Evolutionary conservation across 164 flowering plant genomes (phyloP).

Genomic region (Berberis thunbergii): DNA sequence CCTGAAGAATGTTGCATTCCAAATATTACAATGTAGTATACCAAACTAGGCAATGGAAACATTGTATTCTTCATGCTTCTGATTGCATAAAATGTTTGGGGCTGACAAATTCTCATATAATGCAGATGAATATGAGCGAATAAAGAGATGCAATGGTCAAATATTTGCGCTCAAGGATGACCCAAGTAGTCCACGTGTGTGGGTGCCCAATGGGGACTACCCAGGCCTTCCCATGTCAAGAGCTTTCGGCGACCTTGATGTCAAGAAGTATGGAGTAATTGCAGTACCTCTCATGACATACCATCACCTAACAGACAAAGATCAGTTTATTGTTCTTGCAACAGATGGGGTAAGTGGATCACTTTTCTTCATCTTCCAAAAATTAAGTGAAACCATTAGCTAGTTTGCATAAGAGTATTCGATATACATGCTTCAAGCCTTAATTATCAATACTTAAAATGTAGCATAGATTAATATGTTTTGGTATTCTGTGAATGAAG

Average conservation of each 20-base stretch:
- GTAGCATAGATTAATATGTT: neutral
- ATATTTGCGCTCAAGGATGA: slow-evolving; percentile 49
- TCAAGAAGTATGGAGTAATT: slow-evolving; percentile 1
- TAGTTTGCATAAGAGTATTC: neutral
- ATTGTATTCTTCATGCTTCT: too few species aligned
- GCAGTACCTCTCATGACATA: neutral
- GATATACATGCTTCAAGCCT: neutral
- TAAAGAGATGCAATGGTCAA: slow-evolving; percentile 55
- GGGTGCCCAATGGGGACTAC: slow-evolving; percentile 56
- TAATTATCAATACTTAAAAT: neutral
- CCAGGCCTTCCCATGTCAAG: slow-evolving; percentile 75
- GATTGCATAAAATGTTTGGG: too few species aligned
- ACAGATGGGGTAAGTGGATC: neutral
- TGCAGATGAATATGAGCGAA: slow-evolving; percentile 76
- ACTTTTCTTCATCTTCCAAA: neutral
- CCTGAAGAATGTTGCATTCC: too few species aligned
- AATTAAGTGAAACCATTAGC: too few species aligned
- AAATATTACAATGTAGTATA: too few species aligned
- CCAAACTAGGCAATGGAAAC: too few species aligned
- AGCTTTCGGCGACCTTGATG: neutral
- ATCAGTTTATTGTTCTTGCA: slow-evolving; percentile 4
- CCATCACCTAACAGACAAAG: neutral
- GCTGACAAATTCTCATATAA: too few species aligned
- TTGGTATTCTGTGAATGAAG: neutral
- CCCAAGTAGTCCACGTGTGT: slow-evolving; percentile 59